A percentile compares a stretch with the other conserved stretches of the same genome.
These are phyloP conservation scores for Sphaerulina vaccinii DNA, from an alignment of 2,329 filamentous ascomycete species.

Conservation along the genomic window DNA sequence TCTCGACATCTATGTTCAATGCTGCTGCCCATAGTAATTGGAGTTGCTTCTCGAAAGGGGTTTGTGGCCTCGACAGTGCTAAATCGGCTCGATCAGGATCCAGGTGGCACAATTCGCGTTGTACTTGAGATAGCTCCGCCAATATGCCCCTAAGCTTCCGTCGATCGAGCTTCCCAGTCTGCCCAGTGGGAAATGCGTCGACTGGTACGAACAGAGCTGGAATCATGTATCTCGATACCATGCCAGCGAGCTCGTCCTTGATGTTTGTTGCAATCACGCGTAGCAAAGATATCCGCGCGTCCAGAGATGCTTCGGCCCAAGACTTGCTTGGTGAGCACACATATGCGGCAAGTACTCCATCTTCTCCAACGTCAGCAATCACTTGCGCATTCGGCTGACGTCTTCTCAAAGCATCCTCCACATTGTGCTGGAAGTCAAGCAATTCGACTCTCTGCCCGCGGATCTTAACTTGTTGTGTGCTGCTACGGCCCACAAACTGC, in stretches of 20 bases:
- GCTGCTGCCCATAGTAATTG: slow-evolving; percentile 38
- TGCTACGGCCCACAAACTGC: slow-evolving; percentile 41
- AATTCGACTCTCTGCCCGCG: slow-evolving; percentile 27
- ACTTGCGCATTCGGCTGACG: not conserved
- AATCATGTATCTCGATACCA: slow-evolving; percentile 65
- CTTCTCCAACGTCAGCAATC: slow-evolving; percentile 7
- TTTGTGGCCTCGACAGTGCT: not conserved
- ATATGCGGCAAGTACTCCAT: not conserved
- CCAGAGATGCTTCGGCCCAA: not conserved
- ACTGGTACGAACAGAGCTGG: slow-evolving; percentile 72
- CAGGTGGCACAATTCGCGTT: not conserved
- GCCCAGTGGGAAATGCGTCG: slow-evolving; percentile 65
- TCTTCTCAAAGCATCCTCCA: not conserved
- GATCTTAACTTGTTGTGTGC: slow-evolving; percentile 27
- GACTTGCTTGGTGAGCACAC: not conserved
- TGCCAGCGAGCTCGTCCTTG: not conserved
- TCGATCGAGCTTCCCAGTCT: slow-evolving; percentile 72
- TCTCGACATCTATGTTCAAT: not conserved
- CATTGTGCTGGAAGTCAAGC: slow-evolving; percentile 20
- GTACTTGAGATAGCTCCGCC: not conserved
- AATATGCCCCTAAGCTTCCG: slow-evolving; percentile 14
- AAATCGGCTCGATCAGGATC: not conserved
- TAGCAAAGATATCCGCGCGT: not conserved
- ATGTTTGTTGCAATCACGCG: not conserved
- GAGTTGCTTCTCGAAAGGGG: not conserved